Percentiles rank a stretch among this genome's conserved stretches.
Conservation (phyloP, 305 asterid species). For the Fraxinus velutina region DNA sequence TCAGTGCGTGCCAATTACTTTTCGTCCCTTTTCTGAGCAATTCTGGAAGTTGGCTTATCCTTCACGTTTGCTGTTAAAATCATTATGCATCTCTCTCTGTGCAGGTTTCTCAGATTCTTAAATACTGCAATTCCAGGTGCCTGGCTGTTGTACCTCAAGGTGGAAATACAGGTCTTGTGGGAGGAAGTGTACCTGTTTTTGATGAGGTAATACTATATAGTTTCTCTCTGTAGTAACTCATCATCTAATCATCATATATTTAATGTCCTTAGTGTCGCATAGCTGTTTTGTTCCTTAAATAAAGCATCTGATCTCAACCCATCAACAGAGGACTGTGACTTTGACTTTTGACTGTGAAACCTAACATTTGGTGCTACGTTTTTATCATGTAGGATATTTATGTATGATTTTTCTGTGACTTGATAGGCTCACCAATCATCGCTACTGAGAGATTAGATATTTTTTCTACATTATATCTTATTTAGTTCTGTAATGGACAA, state of each 20-base stretch:
- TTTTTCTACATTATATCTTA: neutral
- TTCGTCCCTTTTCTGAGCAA: slow-evolving; percentile 4
- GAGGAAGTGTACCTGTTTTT: slow-evolving; percentile 94
- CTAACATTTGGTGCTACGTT: neutral
- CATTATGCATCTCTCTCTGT: slow-evolving; percentile 29
- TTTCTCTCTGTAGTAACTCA: neutral
- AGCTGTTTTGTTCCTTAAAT: neutral
- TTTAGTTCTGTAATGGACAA: neutral
- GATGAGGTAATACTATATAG: slow-evolving; percentile 65
- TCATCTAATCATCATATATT: slow-evolving; percentile 3
- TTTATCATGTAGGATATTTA: neutral
- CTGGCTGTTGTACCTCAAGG: slow-evolving; percentile 99
- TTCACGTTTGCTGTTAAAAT: slow-evolving; percentile 13
- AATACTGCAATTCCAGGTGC: slow-evolving; percentile 76
- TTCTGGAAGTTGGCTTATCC: neutral
- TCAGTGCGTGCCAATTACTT: slow-evolving; percentile 10
- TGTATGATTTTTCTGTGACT: neutral
- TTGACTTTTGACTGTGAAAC: neutral
- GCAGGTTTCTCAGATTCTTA: slow-evolving; percentile 87
- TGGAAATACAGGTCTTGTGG: slow-evolving; percentile 98
- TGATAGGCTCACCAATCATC: neutral
- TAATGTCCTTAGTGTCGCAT: neutral
- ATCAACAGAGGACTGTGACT: neutral
- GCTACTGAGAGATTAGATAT: neutral
- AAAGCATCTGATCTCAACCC: neutral